Evolutionary conservation across 257 asterid species (phyloP).

Genomic region (Jaltomata sinuosa): DNA sequence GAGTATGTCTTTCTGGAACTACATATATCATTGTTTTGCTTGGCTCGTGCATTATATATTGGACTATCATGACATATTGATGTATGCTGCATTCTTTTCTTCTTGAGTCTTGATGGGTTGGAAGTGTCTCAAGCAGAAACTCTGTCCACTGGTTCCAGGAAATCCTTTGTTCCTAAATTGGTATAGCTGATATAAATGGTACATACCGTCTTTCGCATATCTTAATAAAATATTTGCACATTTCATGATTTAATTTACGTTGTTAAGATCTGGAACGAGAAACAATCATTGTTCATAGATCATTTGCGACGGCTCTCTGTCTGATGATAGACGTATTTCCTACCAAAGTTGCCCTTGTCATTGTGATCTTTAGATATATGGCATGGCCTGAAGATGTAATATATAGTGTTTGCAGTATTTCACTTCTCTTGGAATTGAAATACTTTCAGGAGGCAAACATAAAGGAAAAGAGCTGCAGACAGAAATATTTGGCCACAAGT

Average conservation of each 20-base stretch:
- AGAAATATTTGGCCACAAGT: background rate
- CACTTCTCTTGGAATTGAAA: background rate
- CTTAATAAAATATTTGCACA: background rate
- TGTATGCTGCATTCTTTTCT: background rate
- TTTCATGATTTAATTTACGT: background rate
- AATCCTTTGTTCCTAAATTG: background rate
- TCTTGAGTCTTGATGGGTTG: background rate
- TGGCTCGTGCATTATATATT: background rate
- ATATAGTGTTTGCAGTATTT: background rate
- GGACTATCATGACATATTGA: background rate
- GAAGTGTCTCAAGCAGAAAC: background rate
- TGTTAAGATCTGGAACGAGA: background rate
- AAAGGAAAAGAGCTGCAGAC: background rate
- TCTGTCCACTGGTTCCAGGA: background rate
- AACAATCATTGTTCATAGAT: background rate
- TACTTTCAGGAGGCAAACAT: background rate
- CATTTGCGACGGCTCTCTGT: background rate
- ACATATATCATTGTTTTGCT: background rate
- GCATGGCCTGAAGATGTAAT: background rate
- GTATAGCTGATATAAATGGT: background rate
- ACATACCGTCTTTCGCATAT: background rate
- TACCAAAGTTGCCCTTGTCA: background rate
- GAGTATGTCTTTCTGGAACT: conserved; percentile 41
- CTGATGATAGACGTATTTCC: background rate
- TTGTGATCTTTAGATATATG: background rate